Conservation (phyloP, 2,329 filamentous ascomycete species). For the Macrophomina pseudophaseolina region DNA sequence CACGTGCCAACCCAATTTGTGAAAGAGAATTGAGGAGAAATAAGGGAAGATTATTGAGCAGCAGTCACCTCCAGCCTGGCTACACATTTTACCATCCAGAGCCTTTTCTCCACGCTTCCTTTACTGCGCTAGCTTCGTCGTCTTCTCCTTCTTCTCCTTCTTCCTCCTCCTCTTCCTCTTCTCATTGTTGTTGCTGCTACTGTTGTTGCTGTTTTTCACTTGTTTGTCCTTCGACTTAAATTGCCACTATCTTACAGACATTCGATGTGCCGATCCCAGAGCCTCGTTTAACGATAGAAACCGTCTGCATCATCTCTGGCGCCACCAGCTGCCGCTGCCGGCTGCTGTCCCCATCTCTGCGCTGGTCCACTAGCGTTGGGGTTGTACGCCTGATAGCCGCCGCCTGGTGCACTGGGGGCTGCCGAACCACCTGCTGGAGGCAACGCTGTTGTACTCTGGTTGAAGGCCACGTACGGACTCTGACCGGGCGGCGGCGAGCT, state of each 20-base stretch:
- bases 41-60: too few species aligned
- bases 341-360: conserved; percentile 27
- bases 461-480: conserved; percentile 36
- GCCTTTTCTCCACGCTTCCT: neutral
- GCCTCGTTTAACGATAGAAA: conserved; percentile 32
- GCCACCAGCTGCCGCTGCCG: conserved; percentile 36
- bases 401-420: conserved; percentile 6
- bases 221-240: neutral
- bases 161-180: too few species aligned
- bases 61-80: neutral
- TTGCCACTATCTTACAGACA: conserved; percentile 1
- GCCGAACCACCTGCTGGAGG: conserved; percentile 27
- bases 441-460: conserved; percentile 34
- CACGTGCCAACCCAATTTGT: neutral
- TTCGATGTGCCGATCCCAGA: too few species aligned
- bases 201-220: neutral
- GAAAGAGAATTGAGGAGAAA: neutral
- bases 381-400: conserved; percentile 40
- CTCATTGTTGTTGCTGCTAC: too few species aligned
- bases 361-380: conserved; percentile 26
- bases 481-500: conserved; percentile 7
- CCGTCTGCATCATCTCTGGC: conserved; percentile 39
- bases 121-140: neutral
- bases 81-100: neutral
- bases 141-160: too few species aligned